Conservation (phyloP, 768 basidiomycete species). For the Boletales sp. region DNA sequence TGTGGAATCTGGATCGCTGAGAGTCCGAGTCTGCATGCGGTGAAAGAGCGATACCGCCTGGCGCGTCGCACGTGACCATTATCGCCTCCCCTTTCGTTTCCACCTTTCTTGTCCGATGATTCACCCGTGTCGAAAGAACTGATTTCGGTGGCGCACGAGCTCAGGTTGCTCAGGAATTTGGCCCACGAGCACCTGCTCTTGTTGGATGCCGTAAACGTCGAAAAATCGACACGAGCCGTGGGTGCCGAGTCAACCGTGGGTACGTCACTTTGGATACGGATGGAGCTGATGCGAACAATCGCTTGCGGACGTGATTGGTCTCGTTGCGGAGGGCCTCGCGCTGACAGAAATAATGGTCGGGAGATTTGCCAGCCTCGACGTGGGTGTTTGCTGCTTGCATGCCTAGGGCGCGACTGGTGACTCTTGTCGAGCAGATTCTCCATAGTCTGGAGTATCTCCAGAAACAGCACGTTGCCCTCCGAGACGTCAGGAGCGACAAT, state of each 20-base stretch:
- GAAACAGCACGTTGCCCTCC: constrained; percentile 66
- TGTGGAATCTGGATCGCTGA: constrained; percentile 5
- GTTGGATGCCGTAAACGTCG: constrained; percentile 71
- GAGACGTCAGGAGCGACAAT: constrained; percentile 84
- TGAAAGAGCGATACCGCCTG: constrained; percentile 22
- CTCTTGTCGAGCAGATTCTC: constrained; percentile 45
- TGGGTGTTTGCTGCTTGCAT: constrained; percentile 37
- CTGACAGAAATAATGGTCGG: constrained; percentile 69
- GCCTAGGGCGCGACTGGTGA: not conserved
- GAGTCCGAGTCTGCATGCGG: not conserved
- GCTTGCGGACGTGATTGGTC: constrained; percentile 72
- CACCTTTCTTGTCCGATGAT: constrained; percentile 15
- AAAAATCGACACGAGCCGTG: constrained; percentile 28
- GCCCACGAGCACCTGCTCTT: constrained; percentile 60
- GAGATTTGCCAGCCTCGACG: constrained; percentile 74
- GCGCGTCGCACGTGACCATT: constrained; percentile 60
- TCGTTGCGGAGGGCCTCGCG: constrained; percentile 58
- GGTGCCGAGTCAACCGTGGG: constrained; percentile 29
- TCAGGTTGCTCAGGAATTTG: constrained; percentile 53
- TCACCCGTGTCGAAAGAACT: constrained; percentile 55
- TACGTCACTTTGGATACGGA: constrained; percentile 76
- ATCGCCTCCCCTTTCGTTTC: constrained; percentile 41
- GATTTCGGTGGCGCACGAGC: constrained; percentile 56
- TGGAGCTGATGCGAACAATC: constrained; percentile 91
- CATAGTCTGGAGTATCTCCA: constrained; percentile 65